A percentile compares a stretch with the other conserved stretches of the same genome.
These are phyloP conservation scores for Penicillium rolfsii DNA, from an alignment of 2,329 filamentous ascomycete genomes.

Conservation along the genomic window DNA sequence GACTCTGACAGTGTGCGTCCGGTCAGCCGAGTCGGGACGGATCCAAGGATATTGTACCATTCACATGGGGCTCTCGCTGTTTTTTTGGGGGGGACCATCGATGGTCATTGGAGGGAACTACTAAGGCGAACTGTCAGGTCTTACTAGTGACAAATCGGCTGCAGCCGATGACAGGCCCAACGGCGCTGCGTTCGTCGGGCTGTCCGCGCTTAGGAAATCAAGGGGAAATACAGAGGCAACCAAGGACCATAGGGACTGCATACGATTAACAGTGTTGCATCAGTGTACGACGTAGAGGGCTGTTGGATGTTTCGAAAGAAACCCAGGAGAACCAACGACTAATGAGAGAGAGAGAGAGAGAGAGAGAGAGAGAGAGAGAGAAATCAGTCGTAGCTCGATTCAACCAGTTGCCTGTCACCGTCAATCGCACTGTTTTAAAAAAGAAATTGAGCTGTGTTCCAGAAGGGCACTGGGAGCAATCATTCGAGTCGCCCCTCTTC, in stretches of 20 bases:
- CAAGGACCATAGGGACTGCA: conserved; percentile 11
- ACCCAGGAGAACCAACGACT: neutral
- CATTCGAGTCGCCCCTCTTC: neutral
- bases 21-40: conserved; percentile 31
- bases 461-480: conserved; percentile 16
- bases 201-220: neutral
- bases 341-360: neutral
- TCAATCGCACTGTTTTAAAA: neutral
- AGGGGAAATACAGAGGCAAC: neutral
- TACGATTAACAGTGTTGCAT: conserved; percentile 30
- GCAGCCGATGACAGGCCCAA: conserved; percentile 13
- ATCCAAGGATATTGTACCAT: conserved; percentile 23
- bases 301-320: conserved; percentile 14
- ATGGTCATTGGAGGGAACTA: conserved; percentile 19
- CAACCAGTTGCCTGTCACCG: neutral
- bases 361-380: no score
- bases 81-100: conserved; percentile 13
- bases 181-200: neutral
- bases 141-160: conserved; percentile 10
- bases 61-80: conserved; percentile 33
- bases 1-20: conserved; percentile 16
- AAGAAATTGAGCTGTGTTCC: conserved; percentile 9
- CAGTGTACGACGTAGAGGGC: conserved; percentile 26
- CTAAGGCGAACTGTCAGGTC: neutral
- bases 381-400: neutral